phyloP scores from a whole-genome alignment of 1,284 basidiomycete genomes.

The Xanthoconium separans region DNA sequence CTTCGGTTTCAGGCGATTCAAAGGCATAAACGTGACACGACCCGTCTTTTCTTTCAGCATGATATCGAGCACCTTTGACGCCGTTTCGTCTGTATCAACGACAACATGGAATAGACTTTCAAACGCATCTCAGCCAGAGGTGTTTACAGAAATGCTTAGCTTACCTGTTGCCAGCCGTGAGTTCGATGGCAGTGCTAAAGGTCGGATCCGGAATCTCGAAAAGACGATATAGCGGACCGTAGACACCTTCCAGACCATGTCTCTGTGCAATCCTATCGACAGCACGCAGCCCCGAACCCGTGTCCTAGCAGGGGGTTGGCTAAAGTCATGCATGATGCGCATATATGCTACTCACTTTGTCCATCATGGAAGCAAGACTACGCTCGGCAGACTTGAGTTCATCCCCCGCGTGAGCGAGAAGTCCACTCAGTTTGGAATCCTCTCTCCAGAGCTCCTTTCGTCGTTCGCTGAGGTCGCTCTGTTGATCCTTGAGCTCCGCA shows the following conservation, averaged over 20 bases:
- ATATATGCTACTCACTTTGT: conserved; percentile 61
- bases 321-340: not conserved
- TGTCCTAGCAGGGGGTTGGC: conserved; percentile 59
- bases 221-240: conserved; percentile 92
- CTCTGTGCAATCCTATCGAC: conserved; percentile 81
- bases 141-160: conserved; percentile 5
- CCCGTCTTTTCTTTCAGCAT: conserved; percentile 94
- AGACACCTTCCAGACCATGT: conserved; percentile 75
- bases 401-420: conserved; percentile 73
- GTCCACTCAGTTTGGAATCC: conserved; percentile 83
- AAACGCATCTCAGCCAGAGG: conserved; percentile 1
- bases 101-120: conserved; percentile 92
- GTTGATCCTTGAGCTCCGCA: conserved; percentile 65
- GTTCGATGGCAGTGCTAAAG: conserved; percentile 92
- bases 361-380: conserved; percentile 88
- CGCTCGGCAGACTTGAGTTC: conserved; percentile 83
- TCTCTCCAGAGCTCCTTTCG: conserved; percentile 95
- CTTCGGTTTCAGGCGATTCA: conserved; percentile 92
- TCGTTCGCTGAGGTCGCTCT: conserved; percentile 73
- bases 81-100: conserved; percentile 94
- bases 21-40: conserved; percentile 97
- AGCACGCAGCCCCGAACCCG: conserved; percentile 81
- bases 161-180: conserved; percentile 92
- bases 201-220: conserved; percentile 88
- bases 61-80: conserved; percentile 81